Evolutionary conservation across 352 stramenopile species (phyloP), one percentile per base, ranked within the genome.

Genomic region (Globisporangium takayamanum): DNA sequence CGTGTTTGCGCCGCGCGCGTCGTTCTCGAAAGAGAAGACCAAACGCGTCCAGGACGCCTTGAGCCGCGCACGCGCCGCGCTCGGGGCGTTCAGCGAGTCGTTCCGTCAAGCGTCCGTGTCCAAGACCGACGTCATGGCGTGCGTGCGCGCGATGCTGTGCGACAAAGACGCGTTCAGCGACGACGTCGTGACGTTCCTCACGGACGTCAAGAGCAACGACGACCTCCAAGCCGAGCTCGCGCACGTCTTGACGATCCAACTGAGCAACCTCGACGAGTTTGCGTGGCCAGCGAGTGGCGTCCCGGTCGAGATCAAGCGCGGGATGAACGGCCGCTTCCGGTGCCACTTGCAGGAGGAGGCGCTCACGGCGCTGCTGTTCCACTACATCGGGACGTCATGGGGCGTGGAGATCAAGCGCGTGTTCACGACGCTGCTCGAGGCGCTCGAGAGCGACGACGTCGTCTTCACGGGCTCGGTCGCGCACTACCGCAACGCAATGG

Each of bases 201-300:
- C 46, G 15, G 68, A 80, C 53, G 69, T 69, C 20, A 56, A 66
- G 33, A 42, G 64, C 42, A 78, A 70, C 58, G 49, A 59, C 6
- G 37, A 64, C 39, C 72, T 76, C 46, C 66, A 77, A 30, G 60
- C 66, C 25, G 70, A 82, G 58, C 64, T 80, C 30, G 64, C 70
- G 0, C 61, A 80, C 28, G 73, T 82, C 26, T 60, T 82, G 22
- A 82, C 70, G 15, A 82, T 82, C 41, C 63, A 82, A 53, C 28
- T 82, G 28, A 72, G 68, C 57, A 79, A 82, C 50, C 39, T 78
- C 41, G 50, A 39, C 3, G 73, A 79, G 33, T 82, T 76, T 63
- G 44, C 25, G 26, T 82, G 73, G 70, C 59, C 68, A 6, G 55
- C 57, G 28, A 48, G 59, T 3, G 73, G 73, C n/a, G 62, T 82